Evolutionary conservation across 2,329 filamentous ascomycete genomes (phyloP), one percentile per base, ranked within the genome.

Genomic region (Byssochlamys sp.): DNA sequence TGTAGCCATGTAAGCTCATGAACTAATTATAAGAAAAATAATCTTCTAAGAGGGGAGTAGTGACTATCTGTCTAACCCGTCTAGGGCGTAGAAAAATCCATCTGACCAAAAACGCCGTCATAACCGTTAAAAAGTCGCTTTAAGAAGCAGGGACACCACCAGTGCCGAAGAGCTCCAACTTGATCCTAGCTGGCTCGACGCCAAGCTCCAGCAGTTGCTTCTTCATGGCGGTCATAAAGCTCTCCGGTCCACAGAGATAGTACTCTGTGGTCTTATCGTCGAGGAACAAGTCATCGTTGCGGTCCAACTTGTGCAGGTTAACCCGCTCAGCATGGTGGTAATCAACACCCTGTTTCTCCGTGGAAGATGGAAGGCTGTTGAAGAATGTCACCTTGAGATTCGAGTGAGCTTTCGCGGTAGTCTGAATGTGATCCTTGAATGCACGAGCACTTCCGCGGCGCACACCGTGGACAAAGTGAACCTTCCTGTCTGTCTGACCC

Each of bases 121-220:
- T 31, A 19, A 19, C 28, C 39, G 33, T 50, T 33, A 55, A 59
- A 52, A 7, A 24, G 52, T 56, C 50, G 57, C 24, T 29, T 35
- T n/a, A 45, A 45, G 60, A 45, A 45, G 60, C 49, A 14, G 65
- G 62, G 3, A 72, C 63, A 56, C 71, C 71, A 3, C 83, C 83
- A 0, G 83, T 84, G n/a, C 78, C 80, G 63, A 89, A 90, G 29
- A 88, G 70, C 71, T 91, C 88, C 62, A 89, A 78, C 65, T 84
- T 81, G 56, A 89, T 79, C 62, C 83, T 80, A 29, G 78, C 78
- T n/a, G 72, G 70, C 1, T 75, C 71, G 1, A 90, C 85, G 0
- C 85, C 86, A 57, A 76, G 71, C 2, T 65, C 73, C 63, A 78
- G 72, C 57, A 91, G 74, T 62, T 75, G 78, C 6, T 72, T 70